Conservation (phyloP, 1,139 yeast genomes). For the Chernovozyma sophiae-reginae region DNA sequence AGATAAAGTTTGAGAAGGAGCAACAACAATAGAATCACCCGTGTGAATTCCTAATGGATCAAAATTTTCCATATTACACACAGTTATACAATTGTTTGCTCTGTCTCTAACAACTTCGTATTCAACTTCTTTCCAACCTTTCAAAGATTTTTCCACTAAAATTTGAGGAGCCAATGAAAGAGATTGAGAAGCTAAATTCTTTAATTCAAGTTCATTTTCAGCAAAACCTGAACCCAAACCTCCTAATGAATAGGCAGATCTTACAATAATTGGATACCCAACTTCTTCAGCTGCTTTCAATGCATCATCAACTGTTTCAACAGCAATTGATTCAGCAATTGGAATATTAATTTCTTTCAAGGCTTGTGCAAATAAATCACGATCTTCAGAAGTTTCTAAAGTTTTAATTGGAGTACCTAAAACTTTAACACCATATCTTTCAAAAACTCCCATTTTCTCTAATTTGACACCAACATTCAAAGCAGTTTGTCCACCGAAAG, state of each 20-base stretch:
- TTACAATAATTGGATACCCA: slow-evolving; percentile 94
- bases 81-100: slow-evolving; percentile 95
- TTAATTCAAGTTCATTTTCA: slow-evolving; percentile 71
- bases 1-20: slow-evolving; percentile 95
- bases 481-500: slow-evolving; percentile 99
- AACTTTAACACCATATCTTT: slow-evolving; percentile 87
- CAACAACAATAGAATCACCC: slow-evolving; percentile 98
- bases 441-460: slow-evolving; percentile 90
- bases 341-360: slow-evolving; percentile 91
- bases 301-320: slow-evolving; percentile 90
- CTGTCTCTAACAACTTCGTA: slow-evolving; percentile 98
- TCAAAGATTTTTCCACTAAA: slow-evolving; percentile 90
- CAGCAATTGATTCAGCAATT: slow-evolving; percentile 95
- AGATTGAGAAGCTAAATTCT: slow-evolving; percentile 83
- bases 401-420: slow-evolving; percentile 96
- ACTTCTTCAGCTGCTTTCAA: slow-evolving; percentile 78
- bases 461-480: slow-evolving; percentile 92
- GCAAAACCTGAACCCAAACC: slow-evolving; percentile 99
- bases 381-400: slow-evolving; percentile 93
- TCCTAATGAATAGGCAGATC: slow-evolving; percentile 97
- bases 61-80: slow-evolving; percentile 98
- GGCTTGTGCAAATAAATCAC: slow-evolving; percentile 93
- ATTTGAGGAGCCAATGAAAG: slow-evolving; percentile 90
- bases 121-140: slow-evolving; percentile 99
- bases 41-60: slow-evolving; percentile 98